These are phyloP conservation scores for Diaporthe eres DNA, from an alignment of 2,329 filamentous ascomycete species.

Conservation along the genomic window DNA sequence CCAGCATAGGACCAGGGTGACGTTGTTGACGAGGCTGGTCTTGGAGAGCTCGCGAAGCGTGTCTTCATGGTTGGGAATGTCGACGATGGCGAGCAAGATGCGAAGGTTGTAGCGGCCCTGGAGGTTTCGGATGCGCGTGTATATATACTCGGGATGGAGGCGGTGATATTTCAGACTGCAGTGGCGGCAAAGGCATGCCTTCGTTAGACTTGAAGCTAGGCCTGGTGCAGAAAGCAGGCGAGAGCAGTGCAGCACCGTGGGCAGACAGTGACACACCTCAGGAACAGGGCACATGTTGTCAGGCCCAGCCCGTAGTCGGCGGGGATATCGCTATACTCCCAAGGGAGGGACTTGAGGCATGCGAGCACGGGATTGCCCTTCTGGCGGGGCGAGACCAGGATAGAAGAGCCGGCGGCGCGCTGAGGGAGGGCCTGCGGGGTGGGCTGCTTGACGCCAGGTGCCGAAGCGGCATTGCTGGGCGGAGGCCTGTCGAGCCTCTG, in stretches of 20 bases:
- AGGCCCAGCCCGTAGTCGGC: conserved; percentile 91
- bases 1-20: conserved; percentile 95
- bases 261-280: conserved; percentile 64
- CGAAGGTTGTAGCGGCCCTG: conserved; percentile 90
- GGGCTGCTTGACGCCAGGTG: conserved; percentile 81
- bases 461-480: conserved; percentile 47
- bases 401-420: conserved; percentile 76
- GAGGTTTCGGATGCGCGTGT: conserved; percentile 88
- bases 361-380: conserved; percentile 95
- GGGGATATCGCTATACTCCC: conserved; percentile 98
- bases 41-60: conserved; percentile 91
- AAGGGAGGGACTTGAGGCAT: conserved; percentile 84
- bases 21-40: conserved; percentile 91
- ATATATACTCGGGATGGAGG: conserved; percentile 97
- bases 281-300: conserved; percentile 91
- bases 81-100: conserved; percentile 90
- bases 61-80: conserved; percentile 95
- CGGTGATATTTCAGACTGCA: conserved; percentile 92
- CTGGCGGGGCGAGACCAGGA: conserved; percentile 91
- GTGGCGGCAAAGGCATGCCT: not conserved
- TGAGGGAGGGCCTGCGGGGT: conserved; percentile 87
- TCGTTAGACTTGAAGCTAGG: conserved; percentile 16
- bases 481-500: conserved; percentile 68
- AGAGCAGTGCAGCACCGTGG: not conserved
- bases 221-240: too few species aligned